These are phyloP conservation scores for Lithohypha guttulata DNA, from an alignment of 2,329 filamentous ascomycete species.

Conservation along the genomic window DNA sequence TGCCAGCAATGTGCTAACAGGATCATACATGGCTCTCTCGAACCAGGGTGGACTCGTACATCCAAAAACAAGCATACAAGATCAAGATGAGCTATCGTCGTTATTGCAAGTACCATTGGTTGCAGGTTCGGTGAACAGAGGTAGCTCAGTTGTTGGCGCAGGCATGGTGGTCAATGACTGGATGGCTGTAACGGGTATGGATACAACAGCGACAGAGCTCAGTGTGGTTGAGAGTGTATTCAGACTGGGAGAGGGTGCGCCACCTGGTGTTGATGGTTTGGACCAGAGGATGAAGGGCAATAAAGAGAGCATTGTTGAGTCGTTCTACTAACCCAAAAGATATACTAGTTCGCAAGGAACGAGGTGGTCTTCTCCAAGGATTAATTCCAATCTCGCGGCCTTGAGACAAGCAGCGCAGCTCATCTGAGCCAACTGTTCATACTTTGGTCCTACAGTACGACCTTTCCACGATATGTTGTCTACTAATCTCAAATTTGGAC, in stretches of 20 bases:
- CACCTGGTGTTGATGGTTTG: slow-evolving; percentile 42
- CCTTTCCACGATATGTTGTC: too few relatives aligned
- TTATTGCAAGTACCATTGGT: slow-evolving; percentile 92
- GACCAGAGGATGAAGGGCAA: slow-evolving; percentile 50
- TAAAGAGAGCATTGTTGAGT: slow-evolving; percentile 98
- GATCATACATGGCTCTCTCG: slow-evolving; percentile 89
- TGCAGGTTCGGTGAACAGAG: slow-evolving; percentile 85
- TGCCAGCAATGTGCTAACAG: slow-evolving; percentile 91
- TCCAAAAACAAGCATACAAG: slow-evolving; percentile 91
- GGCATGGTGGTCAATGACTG: slow-evolving; percentile 97
- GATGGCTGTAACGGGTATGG: slow-evolving; percentile 85
- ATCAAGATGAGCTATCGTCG: slow-evolving; percentile 92
- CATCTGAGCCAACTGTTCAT: too few relatives aligned
- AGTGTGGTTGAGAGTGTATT: slow-evolving; percentile 96
- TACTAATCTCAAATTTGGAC: too few relatives aligned
- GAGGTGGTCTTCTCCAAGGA: too few relatives aligned
- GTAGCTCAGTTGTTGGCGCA: slow-evolving; percentile 87
- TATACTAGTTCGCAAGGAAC: too few relatives aligned
- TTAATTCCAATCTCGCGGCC: too few relatives aligned
- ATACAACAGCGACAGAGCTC: slow-evolving; percentile 94
- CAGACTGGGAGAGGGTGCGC: slow-evolving; percentile 74
- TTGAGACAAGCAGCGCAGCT: too few relatives aligned
- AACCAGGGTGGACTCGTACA: slow-evolving; percentile 97
- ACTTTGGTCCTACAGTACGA: too few relatives aligned
- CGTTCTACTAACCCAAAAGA: too few relatives aligned